phyloP scores from a whole-genome alignment of 106 monocot species.

The Allium cepa region DNA sequence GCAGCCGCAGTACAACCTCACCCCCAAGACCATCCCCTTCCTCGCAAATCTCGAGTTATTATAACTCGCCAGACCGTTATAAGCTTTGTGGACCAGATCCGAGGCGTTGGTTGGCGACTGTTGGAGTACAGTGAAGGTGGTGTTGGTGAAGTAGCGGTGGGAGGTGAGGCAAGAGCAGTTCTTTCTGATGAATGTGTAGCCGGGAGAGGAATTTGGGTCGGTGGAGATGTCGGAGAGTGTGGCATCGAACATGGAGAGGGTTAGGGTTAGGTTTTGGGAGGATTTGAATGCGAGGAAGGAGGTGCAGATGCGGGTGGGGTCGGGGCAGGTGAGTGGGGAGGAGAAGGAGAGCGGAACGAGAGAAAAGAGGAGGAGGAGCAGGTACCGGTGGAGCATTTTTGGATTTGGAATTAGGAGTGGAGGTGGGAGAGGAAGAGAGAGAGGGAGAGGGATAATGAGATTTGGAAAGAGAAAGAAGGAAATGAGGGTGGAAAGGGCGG shows the following conservation, averaged over 20 bases:
- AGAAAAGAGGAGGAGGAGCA: slow-evolving; percentile 3
- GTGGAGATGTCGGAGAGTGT: slow-evolving; percentile 49
- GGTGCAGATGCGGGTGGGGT: slow-evolving; percentile 75
- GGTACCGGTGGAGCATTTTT: no score
- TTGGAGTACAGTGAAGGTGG: slow-evolving; percentile 62
- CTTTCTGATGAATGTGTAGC: slow-evolving; percentile 69
- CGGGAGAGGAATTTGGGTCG: slow-evolving; percentile 43
- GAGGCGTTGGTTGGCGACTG: not conserved
- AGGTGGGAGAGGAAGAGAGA: not conserved
- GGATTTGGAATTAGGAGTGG: not conserved
- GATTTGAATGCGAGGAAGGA: slow-evolving; percentile 72
- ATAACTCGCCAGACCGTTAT: slow-evolving; percentile 35
- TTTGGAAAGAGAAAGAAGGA: not conserved
- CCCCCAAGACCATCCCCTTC: slow-evolving; percentile 45
- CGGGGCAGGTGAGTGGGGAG: slow-evolving; percentile 78
- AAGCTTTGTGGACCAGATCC: slow-evolving; percentile 23
- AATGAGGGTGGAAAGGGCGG: not conserved
- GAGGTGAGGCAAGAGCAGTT: slow-evolving; percentile 81
- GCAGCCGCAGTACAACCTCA: slow-evolving; percentile 80
- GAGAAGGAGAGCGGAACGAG: slow-evolving; percentile 3
- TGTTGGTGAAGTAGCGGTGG: slow-evolving; percentile 63
- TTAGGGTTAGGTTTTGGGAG: slow-evolving; percentile 14
- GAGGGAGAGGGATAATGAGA: not conserved
- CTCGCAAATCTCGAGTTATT: slow-evolving; percentile 29
- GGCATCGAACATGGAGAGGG: slow-evolving; percentile 85